Evolutionary conservation across 495 filamentous ascomycete species (phyloP), one percentile per base, ranked within the genome.

Genomic region (Podospora conica): DNA sequence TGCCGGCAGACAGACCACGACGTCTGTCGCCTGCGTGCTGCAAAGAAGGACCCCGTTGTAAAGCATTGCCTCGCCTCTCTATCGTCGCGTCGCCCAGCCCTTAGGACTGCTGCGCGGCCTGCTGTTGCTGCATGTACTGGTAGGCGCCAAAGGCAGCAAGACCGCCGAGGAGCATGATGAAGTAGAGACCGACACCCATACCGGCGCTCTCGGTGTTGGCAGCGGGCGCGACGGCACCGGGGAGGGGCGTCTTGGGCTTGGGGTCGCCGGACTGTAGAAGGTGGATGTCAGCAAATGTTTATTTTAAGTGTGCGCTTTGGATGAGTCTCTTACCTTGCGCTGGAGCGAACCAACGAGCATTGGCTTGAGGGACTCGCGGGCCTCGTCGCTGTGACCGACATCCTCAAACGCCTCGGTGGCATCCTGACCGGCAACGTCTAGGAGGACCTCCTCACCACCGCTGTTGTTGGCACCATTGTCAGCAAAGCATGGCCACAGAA

Each of bases 381-480:
- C 96, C 83, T 99, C 96, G 78, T 99, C 96, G 77, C 90, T 95
- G 89, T 99, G 96, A 68, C 96, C 96, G 76, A 99, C 96, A 80
- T 99, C 96, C 83, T 99, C 95, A 77, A 99, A 99, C 64, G 95
- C 93, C 80, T 98, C 96, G 72, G 95, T 96, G 71, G 92, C 90
- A 81, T 99, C 95, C 81, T 96, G 92, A 74, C 95, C 95, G 73
- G 83, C 95, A 69, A 98, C 93, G 75, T 99, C 96, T 71, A 98
- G 86, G 29, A 99, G 82, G 70, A 98, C 95, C 84, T 99, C 96
- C 81, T 98, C 96, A 80, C 95, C 95, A 83, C 96, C 96, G 61
- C 95, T 98, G 74, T 27, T 40, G 21, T 27, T 40, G 21, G 29
- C 5, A 53, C 21, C 25, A 27, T 27, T 20, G 31, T 53, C 21